Percentiles rank a stretch among this genome's conserved stretches.
phyloP scores from a whole-genome alignment of 352 stramenopile genomes.

The Peronosclerospora sorghi region DNA sequence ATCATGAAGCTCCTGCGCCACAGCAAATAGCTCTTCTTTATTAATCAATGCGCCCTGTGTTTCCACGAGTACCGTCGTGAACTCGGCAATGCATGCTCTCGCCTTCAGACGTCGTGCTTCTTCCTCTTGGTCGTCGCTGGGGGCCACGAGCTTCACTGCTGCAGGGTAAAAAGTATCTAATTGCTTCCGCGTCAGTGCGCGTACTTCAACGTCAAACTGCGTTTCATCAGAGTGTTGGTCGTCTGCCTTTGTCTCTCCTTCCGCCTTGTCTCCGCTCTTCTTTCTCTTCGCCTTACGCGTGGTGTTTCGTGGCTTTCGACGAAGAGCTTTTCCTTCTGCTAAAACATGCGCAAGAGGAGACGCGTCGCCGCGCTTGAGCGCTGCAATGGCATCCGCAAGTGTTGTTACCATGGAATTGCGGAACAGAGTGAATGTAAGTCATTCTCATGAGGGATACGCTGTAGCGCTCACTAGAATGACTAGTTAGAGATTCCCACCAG shows the following conservation, averaged over 20 bases:
- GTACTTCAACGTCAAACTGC: slow-evolving; percentile 45
- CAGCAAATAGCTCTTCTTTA: slow-evolving; percentile 40
- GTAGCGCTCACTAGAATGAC: background rate
- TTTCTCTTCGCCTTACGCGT: slow-evolving; percentile 19
- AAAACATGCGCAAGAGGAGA: slow-evolving; percentile 23
- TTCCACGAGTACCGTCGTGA: slow-evolving; percentile 51
- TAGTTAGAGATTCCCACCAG: too few relatives aligned
- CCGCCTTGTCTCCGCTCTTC: slow-evolving; percentile 15
- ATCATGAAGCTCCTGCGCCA: slow-evolving; percentile 57
- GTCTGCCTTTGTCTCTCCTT: slow-evolving; percentile 6
- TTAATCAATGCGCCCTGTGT: slow-evolving; percentile 38
- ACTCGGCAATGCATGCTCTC: slow-evolving; percentile 37
- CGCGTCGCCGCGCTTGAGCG: slow-evolving; percentile 28
- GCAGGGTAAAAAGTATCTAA: slow-evolving; percentile 46
- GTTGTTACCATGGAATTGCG: slow-evolving; percentile 4
- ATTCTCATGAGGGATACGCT: background rate
- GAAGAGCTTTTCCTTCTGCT: slow-evolving; percentile 24
- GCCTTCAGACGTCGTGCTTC: slow-evolving; percentile 21
- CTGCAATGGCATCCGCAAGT: slow-evolving; percentile 30
- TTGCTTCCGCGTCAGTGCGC: slow-evolving; percentile 29
- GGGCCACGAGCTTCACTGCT: slow-evolving; percentile 21
- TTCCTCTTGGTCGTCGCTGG: slow-evolving; percentile 18
- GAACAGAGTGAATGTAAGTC: slow-evolving; percentile 8
- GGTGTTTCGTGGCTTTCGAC: slow-evolving; percentile 5
- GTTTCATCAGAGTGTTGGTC: background rate